Evolutionary conservation across 164 flowering plant genomes (phyloP).

Genomic region (Pachysandra terminalis): DNA sequence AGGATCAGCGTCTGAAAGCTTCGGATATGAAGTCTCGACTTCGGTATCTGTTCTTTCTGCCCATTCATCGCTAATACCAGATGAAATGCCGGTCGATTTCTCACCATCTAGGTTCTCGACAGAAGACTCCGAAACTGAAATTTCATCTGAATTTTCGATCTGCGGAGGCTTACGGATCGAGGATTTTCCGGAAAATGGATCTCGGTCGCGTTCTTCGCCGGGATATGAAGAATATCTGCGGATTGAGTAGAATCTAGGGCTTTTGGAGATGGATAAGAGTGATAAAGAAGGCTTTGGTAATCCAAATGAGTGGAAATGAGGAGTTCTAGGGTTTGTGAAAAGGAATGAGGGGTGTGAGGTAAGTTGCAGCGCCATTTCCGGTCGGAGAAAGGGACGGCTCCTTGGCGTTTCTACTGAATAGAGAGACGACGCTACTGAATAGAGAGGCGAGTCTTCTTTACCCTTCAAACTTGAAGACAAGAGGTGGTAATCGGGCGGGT

Average conservation of each 20-base stretch:
- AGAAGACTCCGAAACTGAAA: neutral
- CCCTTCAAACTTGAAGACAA: too few species aligned
- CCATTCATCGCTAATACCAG: constrained; percentile 59
- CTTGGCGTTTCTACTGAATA: too few species aligned
- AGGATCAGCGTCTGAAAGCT: constrained; percentile 55
- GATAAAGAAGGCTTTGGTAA: constrained; percentile 8
- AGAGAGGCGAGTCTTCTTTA: too few species aligned
- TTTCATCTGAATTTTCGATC: neutral
- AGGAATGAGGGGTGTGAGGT: constrained; percentile 19
- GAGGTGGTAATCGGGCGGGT: too few species aligned
- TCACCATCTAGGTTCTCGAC: constrained; percentile 5
- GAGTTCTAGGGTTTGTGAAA: constrained; percentile 11
- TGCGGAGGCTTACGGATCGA: neutral
- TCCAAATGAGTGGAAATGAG: constrained; percentile 2
- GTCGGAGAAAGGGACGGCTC: neutral
- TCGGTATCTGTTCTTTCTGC: constrained; percentile 60
- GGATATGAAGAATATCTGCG: constrained; percentile 13
- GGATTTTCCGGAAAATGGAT: neutral
- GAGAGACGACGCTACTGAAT: too few species aligned
- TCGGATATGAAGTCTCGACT: constrained; percentile 30
- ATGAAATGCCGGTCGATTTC: neutral
- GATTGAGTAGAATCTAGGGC: constrained; percentile 11
- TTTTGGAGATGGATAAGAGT: constrained; percentile 1
- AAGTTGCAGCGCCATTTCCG: constrained; percentile 26
- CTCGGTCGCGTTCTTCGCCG: neutral